These are phyloP conservation scores for Salix udensis DNA, from an alignment of 345 rosid genomes.

Conservation along the genomic window DNA sequence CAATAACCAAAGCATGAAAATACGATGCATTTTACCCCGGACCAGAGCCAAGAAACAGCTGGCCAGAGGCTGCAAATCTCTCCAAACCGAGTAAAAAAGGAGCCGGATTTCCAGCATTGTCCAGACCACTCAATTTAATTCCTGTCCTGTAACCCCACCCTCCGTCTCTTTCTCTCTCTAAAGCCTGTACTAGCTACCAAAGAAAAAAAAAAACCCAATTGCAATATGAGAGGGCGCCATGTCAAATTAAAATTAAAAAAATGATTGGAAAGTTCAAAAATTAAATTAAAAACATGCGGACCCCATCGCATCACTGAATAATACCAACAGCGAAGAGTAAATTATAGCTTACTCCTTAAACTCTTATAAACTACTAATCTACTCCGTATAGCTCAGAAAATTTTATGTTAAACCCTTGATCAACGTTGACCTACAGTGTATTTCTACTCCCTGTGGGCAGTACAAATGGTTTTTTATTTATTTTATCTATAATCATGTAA, in stretches of 20 bases:
- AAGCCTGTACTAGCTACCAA: neutral
- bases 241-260: neutral
- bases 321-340: neutral
- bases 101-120: constrained; percentile 35
- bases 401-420: neutral
- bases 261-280: neutral
- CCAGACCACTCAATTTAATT: constrained; percentile 23
- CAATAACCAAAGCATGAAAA: neutral
- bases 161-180: constrained; percentile 3
- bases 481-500: neutral
- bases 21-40: constrained; percentile 12
- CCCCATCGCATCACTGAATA: neutral
- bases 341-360: neutral
- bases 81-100: constrained; percentile 26
- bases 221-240: constrained; percentile 15
- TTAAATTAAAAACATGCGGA: neutral
- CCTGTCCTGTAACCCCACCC: neutral
- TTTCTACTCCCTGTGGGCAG: neutral
- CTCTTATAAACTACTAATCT: neutral
- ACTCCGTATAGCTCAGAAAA: neutral
- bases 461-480: neutral
- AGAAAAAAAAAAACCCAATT: neutral
- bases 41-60: constrained; percentile 29
- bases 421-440: neutral
- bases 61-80: constrained; percentile 35